A percentile compares a stretch with the other conserved stretches of the same genome.
Conservation (phyloP, 2,329 filamentous ascomycete species). For the Aphanocladium album region DNA sequence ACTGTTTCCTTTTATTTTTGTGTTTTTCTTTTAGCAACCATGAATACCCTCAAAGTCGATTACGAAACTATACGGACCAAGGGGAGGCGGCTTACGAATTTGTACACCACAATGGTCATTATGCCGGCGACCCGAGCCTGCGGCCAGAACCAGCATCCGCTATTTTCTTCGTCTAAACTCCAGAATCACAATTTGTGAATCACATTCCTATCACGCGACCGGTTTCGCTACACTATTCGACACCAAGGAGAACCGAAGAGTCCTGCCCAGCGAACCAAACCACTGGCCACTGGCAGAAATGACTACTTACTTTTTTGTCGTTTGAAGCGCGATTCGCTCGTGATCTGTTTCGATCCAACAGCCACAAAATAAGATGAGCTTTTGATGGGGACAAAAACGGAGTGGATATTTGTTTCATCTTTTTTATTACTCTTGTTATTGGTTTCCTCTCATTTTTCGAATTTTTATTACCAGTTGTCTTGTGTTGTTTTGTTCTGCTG, state of each 20-base stretch:
- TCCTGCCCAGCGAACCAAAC: background rate
- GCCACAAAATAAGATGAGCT: background rate
- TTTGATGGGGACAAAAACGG: conserved; percentile 1
- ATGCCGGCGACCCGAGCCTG: background rate
- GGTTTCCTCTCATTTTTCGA: conserved; percentile 12
- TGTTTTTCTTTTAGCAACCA: conserved; percentile 20
- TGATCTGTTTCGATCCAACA: background rate
- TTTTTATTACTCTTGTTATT: conserved; percentile 5
- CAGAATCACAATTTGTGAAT: background rate
- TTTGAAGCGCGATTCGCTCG: background rate
- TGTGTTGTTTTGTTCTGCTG: conserved; percentile 4
- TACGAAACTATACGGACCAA: conserved; percentile 14
- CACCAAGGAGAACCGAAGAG: background rate
- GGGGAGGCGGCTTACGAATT: conserved; percentile 13
- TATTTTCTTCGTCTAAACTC: background rate
- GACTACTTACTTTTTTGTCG: background rate
- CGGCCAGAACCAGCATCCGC: conserved; percentile 2
- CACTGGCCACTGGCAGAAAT: background rate
- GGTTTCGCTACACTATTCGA: background rate
- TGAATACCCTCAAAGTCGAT: conserved; percentile 19
- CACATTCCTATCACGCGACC: conserved; percentile 3
- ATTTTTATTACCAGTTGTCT: conserved; percentile 7
- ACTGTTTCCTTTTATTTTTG: conserved; percentile 25
- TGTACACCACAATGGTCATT: conserved; percentile 6
- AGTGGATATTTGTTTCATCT: conserved; percentile 10